phyloP scores from a whole-genome alignment of 495 filamentous ascomycete species.

The Aspergillus sparsus region DNA sequence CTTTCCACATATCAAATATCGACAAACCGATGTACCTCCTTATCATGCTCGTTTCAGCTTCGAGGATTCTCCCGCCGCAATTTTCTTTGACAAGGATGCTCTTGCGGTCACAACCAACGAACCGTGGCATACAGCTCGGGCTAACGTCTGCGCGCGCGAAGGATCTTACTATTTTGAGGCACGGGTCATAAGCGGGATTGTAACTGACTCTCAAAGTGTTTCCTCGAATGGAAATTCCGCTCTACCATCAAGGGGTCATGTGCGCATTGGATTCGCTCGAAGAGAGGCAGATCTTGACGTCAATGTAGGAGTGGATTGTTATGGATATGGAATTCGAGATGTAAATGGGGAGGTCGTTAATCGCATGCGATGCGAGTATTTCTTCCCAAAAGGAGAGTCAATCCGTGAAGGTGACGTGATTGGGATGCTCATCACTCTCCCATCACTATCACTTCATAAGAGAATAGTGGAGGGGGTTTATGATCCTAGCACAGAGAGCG shows the following conservation, averaged over 20 bases:
- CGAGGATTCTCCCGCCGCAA: constrained; percentile 82
- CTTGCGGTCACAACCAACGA: constrained; percentile 46
- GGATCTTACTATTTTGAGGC: constrained; percentile 94
- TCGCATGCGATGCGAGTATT: constrained; percentile 86
- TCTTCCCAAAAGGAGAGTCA: constrained; percentile 72
- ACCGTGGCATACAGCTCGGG: constrained; percentile 57
- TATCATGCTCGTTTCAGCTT: constrained; percentile 82
- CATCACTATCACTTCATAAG: constrained; percentile 78
- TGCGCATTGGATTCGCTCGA: constrained; percentile 86
- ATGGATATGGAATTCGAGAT: constrained; percentile 93
- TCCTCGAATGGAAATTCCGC: constrained; percentile 37
- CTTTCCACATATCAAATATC: constrained; percentile 84
- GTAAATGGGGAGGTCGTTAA: constrained; percentile 87
- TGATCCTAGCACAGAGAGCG: constrained; percentile 73
- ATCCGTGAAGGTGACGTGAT: constrained; percentile 88
- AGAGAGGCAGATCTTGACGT: constrained; percentile 89
- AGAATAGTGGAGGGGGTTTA: constrained; percentile 86
- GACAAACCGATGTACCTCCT: constrained; percentile 81
- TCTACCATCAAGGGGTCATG: constrained; percentile 62
- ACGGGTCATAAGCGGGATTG: constrained; percentile 72
- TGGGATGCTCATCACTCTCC: constrained; percentile 88
- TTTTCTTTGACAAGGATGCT: constrained; percentile 44
- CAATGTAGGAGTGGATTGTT: constrained; percentile 93
- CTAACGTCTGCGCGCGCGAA: constrained; percentile 89
- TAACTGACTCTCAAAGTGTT: constrained; percentile 30